phyloP scores from a whole-genome alignment of 2,329 filamentous ascomycete species.

The Dothidotthia symphoricarpi region DNA sequence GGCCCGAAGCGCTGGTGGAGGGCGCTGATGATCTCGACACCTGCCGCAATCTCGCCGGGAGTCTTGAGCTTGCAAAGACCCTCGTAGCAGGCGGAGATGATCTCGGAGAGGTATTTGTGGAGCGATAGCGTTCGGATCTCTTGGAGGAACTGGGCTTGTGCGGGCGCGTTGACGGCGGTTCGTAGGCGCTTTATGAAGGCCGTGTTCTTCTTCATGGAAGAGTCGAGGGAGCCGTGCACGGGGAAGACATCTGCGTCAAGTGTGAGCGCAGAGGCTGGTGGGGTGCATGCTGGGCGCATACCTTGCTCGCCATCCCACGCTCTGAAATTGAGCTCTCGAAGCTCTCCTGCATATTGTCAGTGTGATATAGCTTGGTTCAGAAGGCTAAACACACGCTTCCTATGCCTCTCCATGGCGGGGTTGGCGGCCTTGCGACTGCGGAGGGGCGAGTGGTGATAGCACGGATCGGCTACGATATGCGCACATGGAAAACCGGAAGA shows the following conservation, averaged over 20 bases:
- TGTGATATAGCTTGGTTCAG: neutral
- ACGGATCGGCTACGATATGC: constrained; percentile 35
- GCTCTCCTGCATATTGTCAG: constrained; percentile 64
- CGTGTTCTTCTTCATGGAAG: constrained; percentile 95
- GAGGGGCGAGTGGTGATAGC: constrained; percentile 36
- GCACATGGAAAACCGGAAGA: constrained; percentile 36
- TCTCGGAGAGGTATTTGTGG: constrained; percentile 95
- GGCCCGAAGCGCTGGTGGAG: constrained; percentile 93
- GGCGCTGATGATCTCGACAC: constrained; percentile 90
- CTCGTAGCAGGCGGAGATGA: constrained; percentile 93
- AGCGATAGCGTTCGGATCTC: constrained; percentile 88
- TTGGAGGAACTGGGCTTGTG: constrained; percentile 78
- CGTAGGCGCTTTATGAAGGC: constrained; percentile 95
- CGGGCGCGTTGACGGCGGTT: constrained; percentile 78
- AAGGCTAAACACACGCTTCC: constrained; percentile 45
- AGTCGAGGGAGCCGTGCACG: constrained; percentile 79
- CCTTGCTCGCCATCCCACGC: constrained; percentile 89
- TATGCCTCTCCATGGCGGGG: constrained; percentile 50
- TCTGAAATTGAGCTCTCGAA: constrained; percentile 82
- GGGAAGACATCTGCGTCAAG: constrained; percentile 66
- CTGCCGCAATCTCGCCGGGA: constrained; percentile 85
- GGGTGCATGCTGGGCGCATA: constrained; percentile 43
- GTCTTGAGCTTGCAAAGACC: constrained; percentile 89
- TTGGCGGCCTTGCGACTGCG: constrained; percentile 30
- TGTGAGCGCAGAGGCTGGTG: constrained; percentile 16